phyloP scores from a whole-genome alignment of 176 grass and related monocot species.

The Juncus inflexus region DNA sequence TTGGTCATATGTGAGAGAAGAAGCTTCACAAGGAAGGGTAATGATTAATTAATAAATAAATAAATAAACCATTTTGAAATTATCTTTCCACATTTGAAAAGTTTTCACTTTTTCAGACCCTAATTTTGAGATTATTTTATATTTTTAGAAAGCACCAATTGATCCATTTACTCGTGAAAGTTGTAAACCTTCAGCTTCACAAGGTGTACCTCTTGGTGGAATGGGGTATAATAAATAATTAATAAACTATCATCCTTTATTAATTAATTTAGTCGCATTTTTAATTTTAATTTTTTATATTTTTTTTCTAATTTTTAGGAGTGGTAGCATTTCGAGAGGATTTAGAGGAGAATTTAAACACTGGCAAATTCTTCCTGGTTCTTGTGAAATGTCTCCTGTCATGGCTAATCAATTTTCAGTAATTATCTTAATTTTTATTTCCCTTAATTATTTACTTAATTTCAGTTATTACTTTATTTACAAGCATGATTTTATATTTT shows the following conservation, averaged over 20 bases:
- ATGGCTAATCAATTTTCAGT: slow-evolving; percentile 99
- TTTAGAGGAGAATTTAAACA: slow-evolving; percentile 97
- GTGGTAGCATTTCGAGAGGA: slow-evolving; percentile 92
- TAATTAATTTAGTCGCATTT: slow-evolving; percentile 13
- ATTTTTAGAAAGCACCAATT: slow-evolving; percentile 88
- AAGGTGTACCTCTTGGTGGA: slow-evolving; percentile 91
- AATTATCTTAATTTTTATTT: slow-evolving; percentile 15
- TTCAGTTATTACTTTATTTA: background rate
- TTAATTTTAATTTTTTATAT: slow-evolving; percentile 25
- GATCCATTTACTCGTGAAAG: slow-evolving; percentile 90
- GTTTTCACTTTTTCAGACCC: slow-evolving; percentile 12
- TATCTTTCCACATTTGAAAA: slow-evolving; percentile 8
- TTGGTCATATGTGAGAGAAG: slow-evolving; percentile 97
- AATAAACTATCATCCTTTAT: slow-evolving; percentile 4
- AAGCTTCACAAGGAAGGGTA: slow-evolving; percentile 98
- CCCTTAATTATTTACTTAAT: too few species aligned
- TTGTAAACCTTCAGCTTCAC: slow-evolving; percentile 71
- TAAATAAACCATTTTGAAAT: background rate
- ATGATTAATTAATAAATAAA: slow-evolving; percentile 23
- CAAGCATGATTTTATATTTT: slow-evolving; percentile 6
- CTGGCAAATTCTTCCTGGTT: slow-evolving; percentile 94
- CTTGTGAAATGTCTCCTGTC: slow-evolving; percentile 75
- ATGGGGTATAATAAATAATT: slow-evolving; percentile 64
- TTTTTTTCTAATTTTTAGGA: slow-evolving; percentile 46
- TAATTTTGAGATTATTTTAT: slow-evolving; percentile 38